Percentiles rank a stretch among this genome's conserved stretches.
Evolutionary conservation across 164 flowering plant species (phyloP).

Genomic region (Berberis vulgaris): DNA sequence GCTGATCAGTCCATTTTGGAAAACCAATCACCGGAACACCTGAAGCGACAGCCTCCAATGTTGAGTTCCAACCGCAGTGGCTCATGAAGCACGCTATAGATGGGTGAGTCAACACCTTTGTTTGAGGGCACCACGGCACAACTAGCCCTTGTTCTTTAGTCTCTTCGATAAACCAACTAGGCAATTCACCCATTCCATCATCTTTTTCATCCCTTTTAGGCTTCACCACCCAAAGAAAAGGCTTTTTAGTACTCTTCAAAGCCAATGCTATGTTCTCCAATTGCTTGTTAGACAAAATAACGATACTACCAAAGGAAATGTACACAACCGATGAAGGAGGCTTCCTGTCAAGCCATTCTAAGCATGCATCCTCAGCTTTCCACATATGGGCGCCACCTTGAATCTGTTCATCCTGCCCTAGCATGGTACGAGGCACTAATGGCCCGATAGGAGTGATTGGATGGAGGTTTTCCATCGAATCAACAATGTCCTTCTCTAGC

Average conservation of each 20-base stretch:
- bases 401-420: neutral
- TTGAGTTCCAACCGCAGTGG: constrained; percentile 85
- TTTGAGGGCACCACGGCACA: constrained; percentile 61
- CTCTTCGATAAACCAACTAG: constrained; percentile 41
- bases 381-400: constrained; percentile 33
- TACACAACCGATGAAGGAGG: constrained; percentile 44
- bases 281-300: constrained; percentile 35
- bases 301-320: constrained; percentile 55
- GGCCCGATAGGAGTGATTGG: constrained; percentile 59
- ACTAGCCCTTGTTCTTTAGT: constrained; percentile 44
- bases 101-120: constrained; percentile 46
- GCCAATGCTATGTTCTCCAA: constrained; percentile 50
- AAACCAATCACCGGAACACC: constrained; percentile 54
- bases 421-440: constrained; percentile 15
- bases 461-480: constrained; percentile 25
- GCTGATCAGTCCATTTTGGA: constrained; percentile 72
- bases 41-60: constrained; percentile 42
- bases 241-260: constrained; percentile 25
- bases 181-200: constrained; percentile 19
- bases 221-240: constrained; percentile 60
- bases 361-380: constrained; percentile 34
- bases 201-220: constrained; percentile 3
- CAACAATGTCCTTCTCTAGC: constrained; percentile 44
- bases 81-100: constrained; percentile 54
- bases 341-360: constrained; percentile 47